These are phyloP conservation scores for Eucalyptus cloeziana DNA, from an alignment of 345 rosid species.

Conservation along the genomic window DNA sequence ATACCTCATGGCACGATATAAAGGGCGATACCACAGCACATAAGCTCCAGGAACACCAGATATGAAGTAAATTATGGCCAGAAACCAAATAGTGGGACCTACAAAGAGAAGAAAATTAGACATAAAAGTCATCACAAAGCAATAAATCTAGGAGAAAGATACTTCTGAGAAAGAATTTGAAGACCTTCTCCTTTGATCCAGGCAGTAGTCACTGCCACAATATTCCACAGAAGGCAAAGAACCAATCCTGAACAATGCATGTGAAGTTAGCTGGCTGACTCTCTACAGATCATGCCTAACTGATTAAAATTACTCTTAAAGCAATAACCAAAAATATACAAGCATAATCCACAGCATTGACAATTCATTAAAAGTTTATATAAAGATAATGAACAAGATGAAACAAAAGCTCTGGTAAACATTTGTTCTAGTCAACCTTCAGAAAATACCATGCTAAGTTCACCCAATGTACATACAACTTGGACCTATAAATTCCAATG, in stretches of 20 bases:
- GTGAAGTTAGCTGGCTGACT: not conserved
- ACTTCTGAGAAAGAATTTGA: not conserved
- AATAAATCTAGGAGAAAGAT: not conserved
- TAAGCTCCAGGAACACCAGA: conserved; percentile 91
- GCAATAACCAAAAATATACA: not conserved
- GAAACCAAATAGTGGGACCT: conserved; percentile 95
- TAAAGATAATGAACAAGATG: not conserved
- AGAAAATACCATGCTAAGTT: not conserved
- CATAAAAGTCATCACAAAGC: not conserved
- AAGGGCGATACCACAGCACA: conserved; percentile 88
- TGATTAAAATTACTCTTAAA: not conserved
- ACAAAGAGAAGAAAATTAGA: conserved; percentile 2
- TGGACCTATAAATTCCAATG: not conserved
- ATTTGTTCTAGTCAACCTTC: not conserved
- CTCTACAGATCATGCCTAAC: not conserved
- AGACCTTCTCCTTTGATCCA: conserved; percentile 94
- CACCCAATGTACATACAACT: not conserved
- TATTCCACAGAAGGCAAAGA: conserved; percentile 75
- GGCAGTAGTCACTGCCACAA: conserved; percentile 75
- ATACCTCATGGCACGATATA: conserved; percentile 96
- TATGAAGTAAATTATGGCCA: conserved; percentile 82
- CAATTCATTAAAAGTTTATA: not conserved
- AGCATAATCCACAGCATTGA: not conserved
- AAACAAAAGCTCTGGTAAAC: not conserved
- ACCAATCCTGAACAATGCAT: conserved; percentile 49